These are phyloP conservation scores for Brassica napus DNA, from an alignment of 345 rosid genomes.

Conservation along the genomic window DNA sequence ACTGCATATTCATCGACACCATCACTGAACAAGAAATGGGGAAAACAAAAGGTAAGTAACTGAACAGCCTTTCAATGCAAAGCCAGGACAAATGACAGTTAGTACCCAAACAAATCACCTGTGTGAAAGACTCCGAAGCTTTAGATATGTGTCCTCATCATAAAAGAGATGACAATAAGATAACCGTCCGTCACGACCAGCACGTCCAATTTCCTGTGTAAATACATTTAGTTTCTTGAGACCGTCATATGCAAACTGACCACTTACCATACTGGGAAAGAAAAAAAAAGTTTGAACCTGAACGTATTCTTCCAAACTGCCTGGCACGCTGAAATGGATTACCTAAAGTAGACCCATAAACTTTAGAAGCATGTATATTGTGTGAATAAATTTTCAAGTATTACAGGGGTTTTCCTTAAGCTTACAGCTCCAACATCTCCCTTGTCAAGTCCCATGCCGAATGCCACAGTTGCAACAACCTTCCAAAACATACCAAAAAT, in stretches of 20 bases:
- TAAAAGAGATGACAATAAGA: conserved; percentile 85
- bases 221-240: conserved; percentile 21
- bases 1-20: conserved; percentile 93
- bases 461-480: conserved; percentile 99
- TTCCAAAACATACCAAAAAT: conserved; percentile 40
- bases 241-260: conserved; percentile 17
- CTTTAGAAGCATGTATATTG: conserved; percentile 19
- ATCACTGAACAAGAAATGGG: conserved; percentile 55
- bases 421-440: conserved; percentile 98
- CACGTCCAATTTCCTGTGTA: conserved; percentile 86
- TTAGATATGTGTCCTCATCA: conserved; percentile 71
- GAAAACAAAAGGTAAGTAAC: background rate
- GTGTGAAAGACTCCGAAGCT: conserved; percentile 88
- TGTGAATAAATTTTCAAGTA: conserved; percentile 28
- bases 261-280: conserved; percentile 21
- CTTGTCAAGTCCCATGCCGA: conserved; percentile 99
- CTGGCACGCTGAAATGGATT: conserved; percentile 91
- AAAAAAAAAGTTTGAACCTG: conserved; percentile 56
- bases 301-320: conserved; percentile 97
- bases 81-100: conserved; percentile 2
- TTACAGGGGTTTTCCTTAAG: conserved; percentile 25
- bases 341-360: conserved; percentile 56
- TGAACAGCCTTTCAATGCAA: conserved; percentile 11
- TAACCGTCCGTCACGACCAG: conserved; percentile 91
- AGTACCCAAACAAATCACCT: conserved; percentile 51